A percentile compares a stretch with the other conserved stretches of the same genome.
Conservation (phyloP, 2,329 filamentous ascomycete genomes). For the Aspergillus sp. region DNA sequence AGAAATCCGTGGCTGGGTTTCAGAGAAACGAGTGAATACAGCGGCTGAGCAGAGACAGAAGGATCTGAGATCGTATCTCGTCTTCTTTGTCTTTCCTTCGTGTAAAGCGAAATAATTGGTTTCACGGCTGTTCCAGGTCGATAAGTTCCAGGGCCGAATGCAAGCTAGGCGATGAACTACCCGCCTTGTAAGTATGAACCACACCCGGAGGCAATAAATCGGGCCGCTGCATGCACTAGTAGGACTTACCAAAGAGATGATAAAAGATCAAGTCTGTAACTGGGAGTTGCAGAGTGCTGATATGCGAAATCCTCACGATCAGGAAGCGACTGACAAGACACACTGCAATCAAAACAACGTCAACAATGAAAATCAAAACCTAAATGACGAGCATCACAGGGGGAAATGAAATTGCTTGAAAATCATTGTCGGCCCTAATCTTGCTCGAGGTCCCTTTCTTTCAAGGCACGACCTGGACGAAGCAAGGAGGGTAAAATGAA, state of each 20-base stretch:
- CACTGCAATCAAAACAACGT: constrained; percentile 23
- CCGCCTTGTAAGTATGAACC: constrained; percentile 39
- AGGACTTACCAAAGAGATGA: constrained; percentile 29
- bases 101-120: constrained; percentile 11
- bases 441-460: constrained; percentile 26
- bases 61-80: constrained; percentile 23
- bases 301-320: constrained; percentile 28
- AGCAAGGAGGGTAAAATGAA: constrained; percentile 33
- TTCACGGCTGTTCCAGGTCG: constrained; percentile 4
- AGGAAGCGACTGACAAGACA: constrained; percentile 22
- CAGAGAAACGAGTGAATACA: constrained; percentile 15
- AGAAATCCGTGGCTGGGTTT: constrained; percentile 18
- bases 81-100: constrained; percentile 17
- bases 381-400: constrained; percentile 21
- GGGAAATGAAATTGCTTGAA: constrained; percentile 25
- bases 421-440: constrained; percentile 22
- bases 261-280: constrained; percentile 19
- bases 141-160: constrained; percentile 29
- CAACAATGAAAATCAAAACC: constrained; percentile 34
- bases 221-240: constrained; percentile 33
- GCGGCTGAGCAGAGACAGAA: constrained; percentile 20
- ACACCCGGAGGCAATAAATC: constrained; percentile 17
- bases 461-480: constrained; percentile 27
- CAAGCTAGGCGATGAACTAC: constrained; percentile 36
- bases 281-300: constrained; percentile 27